A percentile compares a stretch with the other conserved stretches of the same genome.
Evolutionary conservation across 805 yeast species (phyloP).

Genomic region (Nakazawaea laoshanensis): DNA sequence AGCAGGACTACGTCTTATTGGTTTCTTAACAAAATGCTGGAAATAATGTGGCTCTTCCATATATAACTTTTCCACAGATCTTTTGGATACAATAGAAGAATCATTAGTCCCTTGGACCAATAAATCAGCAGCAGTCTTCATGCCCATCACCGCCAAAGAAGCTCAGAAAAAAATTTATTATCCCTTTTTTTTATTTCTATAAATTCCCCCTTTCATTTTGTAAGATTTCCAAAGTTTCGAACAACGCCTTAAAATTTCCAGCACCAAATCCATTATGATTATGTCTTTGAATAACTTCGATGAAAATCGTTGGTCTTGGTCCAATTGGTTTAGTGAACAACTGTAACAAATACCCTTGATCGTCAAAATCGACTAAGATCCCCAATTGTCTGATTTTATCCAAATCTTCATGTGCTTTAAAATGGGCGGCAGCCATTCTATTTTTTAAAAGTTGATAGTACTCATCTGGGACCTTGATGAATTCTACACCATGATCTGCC

Average conservation of each 20-base stretch:
- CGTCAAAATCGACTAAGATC: conserved; percentile 72
- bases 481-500: conserved; percentile 58
- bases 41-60: conserved; percentile 40
- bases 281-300: conserved; percentile 73
- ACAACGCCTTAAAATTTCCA: conserved; percentile 78
- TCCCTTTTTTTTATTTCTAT: not conserved
- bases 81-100: conserved; percentile 73
- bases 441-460: conserved; percentile 48
- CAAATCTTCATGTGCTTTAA: conserved; percentile 45
- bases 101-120: conserved; percentile 82
- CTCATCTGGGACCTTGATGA: conserved; percentile 47
- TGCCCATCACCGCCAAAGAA: conserved; percentile 33
- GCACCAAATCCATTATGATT: conserved; percentile 85
- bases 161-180: not conserved
- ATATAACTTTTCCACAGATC: conserved; percentile 69
- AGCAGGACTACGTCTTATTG: conserved; percentile 67
- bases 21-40: conserved; percentile 55
- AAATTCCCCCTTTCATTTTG: conserved; percentile 66
- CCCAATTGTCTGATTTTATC: conserved; percentile 39
- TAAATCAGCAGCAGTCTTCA: conserved; percentile 45
- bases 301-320: conserved; percentile 75
- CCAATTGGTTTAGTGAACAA: conserved; percentile 69
- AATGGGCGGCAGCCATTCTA: conserved; percentile 34
- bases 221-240: conserved; percentile 74
- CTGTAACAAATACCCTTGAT: conserved; percentile 69